These are phyloP conservation scores for Blastobotrys attinorum DNA, from an alignment of 805 yeast genomes.

Conservation along the genomic window DNA sequence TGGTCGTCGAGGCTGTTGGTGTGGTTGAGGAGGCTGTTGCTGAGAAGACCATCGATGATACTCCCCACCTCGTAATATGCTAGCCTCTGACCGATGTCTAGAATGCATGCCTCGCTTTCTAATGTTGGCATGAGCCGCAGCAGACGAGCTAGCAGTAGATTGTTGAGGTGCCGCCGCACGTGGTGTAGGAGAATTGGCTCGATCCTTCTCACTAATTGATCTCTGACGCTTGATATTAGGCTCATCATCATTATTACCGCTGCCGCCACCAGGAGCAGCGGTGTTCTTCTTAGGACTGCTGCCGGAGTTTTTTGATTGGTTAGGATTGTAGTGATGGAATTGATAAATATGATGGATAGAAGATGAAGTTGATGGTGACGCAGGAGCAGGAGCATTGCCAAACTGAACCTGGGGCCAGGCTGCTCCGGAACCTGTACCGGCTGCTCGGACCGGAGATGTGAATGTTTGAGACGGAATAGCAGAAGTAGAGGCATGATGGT, in stretches of 20 bases:
- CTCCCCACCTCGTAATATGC: slow-evolving; percentile 11
- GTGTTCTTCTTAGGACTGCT: slow-evolving; percentile 5
- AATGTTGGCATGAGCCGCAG: slow-evolving; percentile 12
- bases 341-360: slow-evolving; percentile 44
- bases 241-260: slow-evolving; percentile 1
- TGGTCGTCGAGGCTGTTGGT: slow-evolving; percentile 2
- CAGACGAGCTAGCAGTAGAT: slow-evolving; percentile 11
- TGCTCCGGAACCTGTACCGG: slow-evolving; percentile 1
- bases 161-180: background rate
- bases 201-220: slow-evolving; percentile 10
- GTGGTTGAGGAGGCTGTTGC: slow-evolving; percentile 11
- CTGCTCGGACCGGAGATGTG: slow-evolving; percentile 5
- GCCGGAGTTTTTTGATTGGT: slow-evolving; percentile 10
- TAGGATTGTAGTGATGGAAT: slow-evolving; percentile 52
- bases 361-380: slow-evolving; percentile 18
- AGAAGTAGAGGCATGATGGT: slow-evolving; percentile 18
- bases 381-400: slow-evolving; percentile 15
- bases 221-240: slow-evolving; percentile 12
- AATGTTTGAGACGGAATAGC: slow-evolving; percentile 11
- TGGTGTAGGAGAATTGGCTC: slow-evolving; percentile 13
- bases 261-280: too few relatives aligned
- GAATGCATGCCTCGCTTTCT: slow-evolving; percentile 14
- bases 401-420: background rate
- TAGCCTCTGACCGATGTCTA: slow-evolving; percentile 19
- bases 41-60: slow-evolving; percentile 9